Base-by-base conservation (phyloP, 306 rosid species). In the Cyamopsis tetragonoloba region DNA sequence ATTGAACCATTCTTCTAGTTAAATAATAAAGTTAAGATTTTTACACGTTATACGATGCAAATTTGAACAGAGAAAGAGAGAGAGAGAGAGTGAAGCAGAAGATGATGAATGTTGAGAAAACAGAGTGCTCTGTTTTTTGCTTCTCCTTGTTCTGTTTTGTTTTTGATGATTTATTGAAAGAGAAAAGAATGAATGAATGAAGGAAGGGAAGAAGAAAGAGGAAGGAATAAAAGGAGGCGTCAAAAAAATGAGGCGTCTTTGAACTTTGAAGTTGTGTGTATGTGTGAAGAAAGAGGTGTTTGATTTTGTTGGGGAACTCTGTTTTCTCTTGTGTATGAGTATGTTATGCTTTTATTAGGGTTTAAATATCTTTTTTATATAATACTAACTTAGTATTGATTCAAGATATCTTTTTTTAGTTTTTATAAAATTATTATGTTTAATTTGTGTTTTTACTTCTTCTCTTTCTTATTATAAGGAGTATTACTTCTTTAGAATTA, bases 1-100 rank as follows among this genome's bases (percentile, higher is more conserved):
- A 53, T 28, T 79, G 77, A 14, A 86, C 91, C 98, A 89, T 92
- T 35, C n/a, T 49, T 73, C 10, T 49, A 15, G 57, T 50, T 17
- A 7, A 57, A 57, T 7, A 56, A 42, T 17, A 3, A 56, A 80
- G 79, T 4, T 48, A 20, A 1, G 13, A 26, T 51, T 31, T 70
- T 81, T 13, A 24, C 14, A 42, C 62, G 49, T 15, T 28, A 18
- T 1, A 5, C 2, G 0, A 5, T 12, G 61, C 14, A 56, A 42
- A 9, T 14, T 34, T 6, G 24, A 57, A 24, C 0, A 31, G 56
- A 35, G 10, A 9, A 6, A 24, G 6, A 19, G 18, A 23, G 6
- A 2, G 5, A 60, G 41, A 13, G 6, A n/a, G n/a, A n/a, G n/a
- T n/a, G n/a, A n/a, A n/a, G n/a, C n/a, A n/a, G n/a, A n/a, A n/a